Evolutionary conservation across 805 yeast genomes (phyloP), one percentile per base, ranked within the genome.

Genomic region (Spathaspora gorwiae): DNA sequence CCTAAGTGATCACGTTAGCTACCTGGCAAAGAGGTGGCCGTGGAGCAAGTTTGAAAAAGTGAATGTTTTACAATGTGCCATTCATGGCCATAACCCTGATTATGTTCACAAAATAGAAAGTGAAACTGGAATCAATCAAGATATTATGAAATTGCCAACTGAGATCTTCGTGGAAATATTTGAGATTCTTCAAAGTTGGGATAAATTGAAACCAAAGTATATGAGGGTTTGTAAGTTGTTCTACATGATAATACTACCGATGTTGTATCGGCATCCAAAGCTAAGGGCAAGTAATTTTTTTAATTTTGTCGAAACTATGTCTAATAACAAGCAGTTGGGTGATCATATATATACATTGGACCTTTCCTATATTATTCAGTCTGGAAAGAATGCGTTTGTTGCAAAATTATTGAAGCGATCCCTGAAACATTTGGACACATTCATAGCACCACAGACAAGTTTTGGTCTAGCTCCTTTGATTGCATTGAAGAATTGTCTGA

Each of bases 371-470:
- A 88, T 90, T 40, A 81, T 90, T 48, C 98, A 94, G 63, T 76
- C 88, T 33, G 98, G 98, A 10, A 90, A 87, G 61, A 94, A 90
- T 64, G 92, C 97, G 5, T 85, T 75, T 61, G 89, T 92, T 10
- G 88, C 97, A 0, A 84, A 87, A 52, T 61, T 94, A 6, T 68
- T 94, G 45, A 79, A 95, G 55, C 73, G 96, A 35, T 87, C 96
- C 44, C 78, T 90, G 7, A 61, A 73, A 14, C 76, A 73, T 34
- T 67, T 94, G 40, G 78, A 81, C 50, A 68, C 73, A 9, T 90
- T 94, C 55, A 77, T 86, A 7, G 97, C 98, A 0, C 96, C 98
- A 3, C 98, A 92, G 60, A 84, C 97, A 30, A 85, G 95, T 66
- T 92, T 94, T 69, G 99, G 99, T 0, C 76, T 82, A 41, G 86